Conservation (phyloP, 257 asterid genomes). For the Parsonsia alboflavescens region DNA sequence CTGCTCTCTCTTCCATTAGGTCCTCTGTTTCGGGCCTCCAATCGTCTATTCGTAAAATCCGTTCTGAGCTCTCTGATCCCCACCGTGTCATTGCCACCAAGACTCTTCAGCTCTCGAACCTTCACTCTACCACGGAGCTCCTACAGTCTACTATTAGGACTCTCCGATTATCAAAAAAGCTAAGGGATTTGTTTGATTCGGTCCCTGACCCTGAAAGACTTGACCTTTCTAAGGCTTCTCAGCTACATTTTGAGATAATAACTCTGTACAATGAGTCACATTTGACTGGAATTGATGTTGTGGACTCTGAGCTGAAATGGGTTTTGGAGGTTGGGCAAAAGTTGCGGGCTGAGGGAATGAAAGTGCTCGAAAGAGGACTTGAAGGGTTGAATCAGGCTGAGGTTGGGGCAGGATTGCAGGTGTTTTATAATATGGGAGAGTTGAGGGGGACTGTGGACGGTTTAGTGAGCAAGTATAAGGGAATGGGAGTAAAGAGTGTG, state of each 20-base stretch:
- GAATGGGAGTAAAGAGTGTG: constrained; percentile 72
- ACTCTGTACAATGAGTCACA: constrained; percentile 62
- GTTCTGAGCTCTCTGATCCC: constrained; percentile 81
- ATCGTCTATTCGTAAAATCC: constrained; percentile 64
- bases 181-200: constrained; percentile 49
- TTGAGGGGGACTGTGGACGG: constrained; percentile 88
- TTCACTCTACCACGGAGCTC: constrained; percentile 54
- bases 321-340: constrained; percentile 70
- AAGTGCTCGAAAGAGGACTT: constrained; percentile 83
- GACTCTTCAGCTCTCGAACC: constrained; percentile 66
- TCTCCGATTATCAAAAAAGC: constrained; percentile 61
- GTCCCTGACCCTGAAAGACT: constrained; percentile 54
- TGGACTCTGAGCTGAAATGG: constrained; percentile 84
- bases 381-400: constrained; percentile 95
- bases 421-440: constrained; percentile 96
- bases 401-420: constrained; percentile 93
- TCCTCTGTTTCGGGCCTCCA: constrained; percentile 74
- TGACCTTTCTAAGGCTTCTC: constrained; percentile 90
- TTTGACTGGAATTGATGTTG: constrained; percentile 74
- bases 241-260: constrained; percentile 78
- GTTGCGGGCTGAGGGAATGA: constrained; percentile 80
- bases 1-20: constrained; percentile 69
- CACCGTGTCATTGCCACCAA: constrained; percentile 54
- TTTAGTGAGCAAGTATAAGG: constrained; percentile 79
- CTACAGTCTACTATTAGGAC: constrained; percentile 64